Evolutionary conservation across 805 yeast species (phyloP).

Genomic region (Saccharomycopsis oosterbeekiorum): DNA sequence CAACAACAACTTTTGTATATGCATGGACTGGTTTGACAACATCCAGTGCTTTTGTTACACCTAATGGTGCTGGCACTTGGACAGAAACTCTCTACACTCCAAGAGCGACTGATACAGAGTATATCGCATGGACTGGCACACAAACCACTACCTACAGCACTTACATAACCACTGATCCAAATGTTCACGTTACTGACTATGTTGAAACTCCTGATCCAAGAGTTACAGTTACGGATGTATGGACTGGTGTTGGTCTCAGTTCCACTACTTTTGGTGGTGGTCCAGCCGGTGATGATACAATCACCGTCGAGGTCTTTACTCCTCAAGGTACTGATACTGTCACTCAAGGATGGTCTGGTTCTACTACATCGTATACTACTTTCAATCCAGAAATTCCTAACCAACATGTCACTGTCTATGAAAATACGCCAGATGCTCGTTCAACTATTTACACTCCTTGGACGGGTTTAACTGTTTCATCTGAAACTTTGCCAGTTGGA

Average conservation of each 20-base stretch:
- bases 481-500: not conserved
- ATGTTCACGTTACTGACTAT: not conserved
- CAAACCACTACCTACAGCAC: not conserved
- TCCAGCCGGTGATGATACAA: no score
- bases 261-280: no score
- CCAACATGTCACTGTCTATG: not conserved
- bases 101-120: conserved; percentile 3
- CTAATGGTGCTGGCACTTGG: not conserved
- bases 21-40: not conserved
- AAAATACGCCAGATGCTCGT: not conserved
- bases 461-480: not conserved
- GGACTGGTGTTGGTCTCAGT: no score
- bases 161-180: not conserved
- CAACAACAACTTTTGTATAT: not conserved
- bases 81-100: conserved; percentile 2
- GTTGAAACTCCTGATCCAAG: conserved; percentile 8
- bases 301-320: no score
- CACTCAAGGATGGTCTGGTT: conserved; percentile 2
- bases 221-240: not conserved
- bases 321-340: no score
- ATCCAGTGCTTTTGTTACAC: not conserved
- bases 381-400: not conserved
- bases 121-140: conserved; percentile 8
- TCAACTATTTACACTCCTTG: not conserved
- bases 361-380: conserved; percentile 1